Conservation (phyloP, 1,284 basidiomycete species). For the Butyriboletus appendiculatus region DNA sequence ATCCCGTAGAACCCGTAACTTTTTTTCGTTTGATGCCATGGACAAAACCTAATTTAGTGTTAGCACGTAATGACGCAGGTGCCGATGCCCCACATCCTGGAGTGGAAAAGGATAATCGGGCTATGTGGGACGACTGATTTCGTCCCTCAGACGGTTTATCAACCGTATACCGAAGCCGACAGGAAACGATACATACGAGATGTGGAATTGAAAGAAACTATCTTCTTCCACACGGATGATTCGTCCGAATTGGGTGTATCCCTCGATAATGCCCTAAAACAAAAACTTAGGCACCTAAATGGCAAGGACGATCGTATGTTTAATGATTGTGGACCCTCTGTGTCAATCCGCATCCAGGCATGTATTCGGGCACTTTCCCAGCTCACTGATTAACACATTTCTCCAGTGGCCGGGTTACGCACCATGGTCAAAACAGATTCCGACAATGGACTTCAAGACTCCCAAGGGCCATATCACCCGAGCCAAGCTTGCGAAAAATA, state of each 20-base stretch:
- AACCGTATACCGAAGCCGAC: slow-evolving; percentile 73
- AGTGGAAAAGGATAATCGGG: slow-evolving; percentile 29
- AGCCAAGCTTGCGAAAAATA: slow-evolving; percentile 65
- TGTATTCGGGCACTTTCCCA: slow-evolving; percentile 12
- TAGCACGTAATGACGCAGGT: slow-evolving; percentile 27
- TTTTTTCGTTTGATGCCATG: neutral
- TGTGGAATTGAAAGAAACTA: slow-evolving; percentile 57
- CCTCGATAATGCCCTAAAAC: slow-evolving; percentile 52
- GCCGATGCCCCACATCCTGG: slow-evolving; percentile 27
- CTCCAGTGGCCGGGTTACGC: slow-evolving; percentile 73
- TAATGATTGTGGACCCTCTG: slow-evolving; percentile 67
- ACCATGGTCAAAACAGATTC: slow-evolving; percentile 77
- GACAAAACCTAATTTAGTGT: slow-evolving; percentile 7
- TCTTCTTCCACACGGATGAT: slow-evolving; percentile 56
- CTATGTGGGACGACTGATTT: slow-evolving; percentile 42
- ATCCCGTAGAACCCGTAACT: slow-evolving; percentile 16
- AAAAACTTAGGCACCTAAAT: slow-evolving; percentile 42
- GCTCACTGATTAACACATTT: slow-evolving; percentile 2
- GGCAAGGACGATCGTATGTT: slow-evolving; percentile 65
- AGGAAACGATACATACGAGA: slow-evolving; percentile 72
- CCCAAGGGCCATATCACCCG: slow-evolving; percentile 71
- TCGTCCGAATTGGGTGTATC: slow-evolving; percentile 58
- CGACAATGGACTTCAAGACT: slow-evolving; percentile 72
- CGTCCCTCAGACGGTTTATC: slow-evolving; percentile 67
- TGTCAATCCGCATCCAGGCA: slow-evolving; percentile 74